Base-by-base conservation (phyloP, 2,329 filamentous ascomycete species). In the Sarocladiaceae sp. region DNA sequence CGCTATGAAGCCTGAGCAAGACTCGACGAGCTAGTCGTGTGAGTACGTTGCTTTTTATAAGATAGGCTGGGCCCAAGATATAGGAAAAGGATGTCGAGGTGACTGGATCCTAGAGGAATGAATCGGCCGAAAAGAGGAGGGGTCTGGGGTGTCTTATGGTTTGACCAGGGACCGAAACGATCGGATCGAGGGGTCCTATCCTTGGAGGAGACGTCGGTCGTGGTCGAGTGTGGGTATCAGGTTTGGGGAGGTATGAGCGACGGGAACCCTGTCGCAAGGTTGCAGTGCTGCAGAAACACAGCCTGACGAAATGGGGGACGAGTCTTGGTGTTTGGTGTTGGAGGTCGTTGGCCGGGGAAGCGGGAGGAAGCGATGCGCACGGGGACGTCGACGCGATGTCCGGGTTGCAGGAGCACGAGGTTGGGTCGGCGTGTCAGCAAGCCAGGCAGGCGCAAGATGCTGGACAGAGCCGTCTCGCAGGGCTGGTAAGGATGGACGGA, bases 91-190 rank as follows among this genome's bases (percentile, higher is more conserved):
- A 50, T 17, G 31, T 50, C 29, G 20, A 31, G 47, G 15, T 28
- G 47, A 50, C 22, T 50, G 26, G 47, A 17, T 17, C 26, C 18
- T 22, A 11, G 20, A 37, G 31, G 47, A n/a, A 48, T 31, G n/a
- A 35, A 37, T 50, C 47, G 47, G 39, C 31, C 51, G 51, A 47
- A 42, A 48, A 17, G 44, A 33, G 44, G 28, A 33, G 44, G 44
- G 44, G 13, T 22, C 44, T 11, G 44, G 44, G 44, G 44, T 31
- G 28, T 48, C 44, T 48, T 48, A 48, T 48, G 44, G 22, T 31
- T 18, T 12, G 28, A 20, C 28, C 44, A 17, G 44, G 44, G 26
- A 48, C 26, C 12, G 15, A 33, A 28, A n/a, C 44, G 26, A 48
- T 44, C 40, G 11, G 44, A 48, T 48, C 44, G 26, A 48, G 44